These are phyloP conservation scores for Papilionanthe hybrid DNA, from an alignment of 116 monocot genomes.

Conservation along the genomic window DNA sequence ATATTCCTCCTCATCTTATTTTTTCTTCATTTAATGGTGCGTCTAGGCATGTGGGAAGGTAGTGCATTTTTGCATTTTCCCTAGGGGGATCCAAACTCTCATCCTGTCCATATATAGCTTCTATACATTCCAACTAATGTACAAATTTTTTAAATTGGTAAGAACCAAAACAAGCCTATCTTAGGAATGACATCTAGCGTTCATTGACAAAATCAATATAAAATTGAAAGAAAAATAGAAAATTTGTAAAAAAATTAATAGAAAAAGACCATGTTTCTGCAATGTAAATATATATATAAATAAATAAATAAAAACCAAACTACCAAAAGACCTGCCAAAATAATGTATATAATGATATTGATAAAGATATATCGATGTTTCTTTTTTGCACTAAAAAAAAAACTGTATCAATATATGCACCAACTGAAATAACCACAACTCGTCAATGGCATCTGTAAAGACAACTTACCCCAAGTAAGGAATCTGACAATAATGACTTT, in stretches of 20 bases:
- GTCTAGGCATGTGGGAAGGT: neutral
- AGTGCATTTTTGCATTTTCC: neutral
- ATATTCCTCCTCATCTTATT: neutral
- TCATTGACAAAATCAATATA: neutral
- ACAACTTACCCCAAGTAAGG: slow-evolving; percentile 63
- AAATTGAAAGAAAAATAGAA: neutral
- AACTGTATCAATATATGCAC: neutral
- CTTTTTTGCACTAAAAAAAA: too few relatives aligned
- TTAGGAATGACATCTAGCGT: neutral
- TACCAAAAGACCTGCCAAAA: too few relatives aligned
- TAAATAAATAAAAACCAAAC: neutral
- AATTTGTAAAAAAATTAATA: neutral
- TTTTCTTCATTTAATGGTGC: neutral
- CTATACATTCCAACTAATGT: neutral
- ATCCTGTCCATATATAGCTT: neutral
- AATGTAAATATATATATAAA: too few relatives aligned
- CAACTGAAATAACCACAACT: neutral
- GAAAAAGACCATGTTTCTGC: neutral
- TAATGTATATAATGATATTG: too few relatives aligned
- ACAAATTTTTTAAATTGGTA: neutral
- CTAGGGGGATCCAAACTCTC: neutral
- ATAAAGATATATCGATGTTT: too few relatives aligned
- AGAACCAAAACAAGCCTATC: neutral
- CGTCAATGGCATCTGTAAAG: neutral
- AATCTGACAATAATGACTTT: slow-evolving; percentile 56